A percentile compares a stretch with the other conserved stretches of the same genome.
These are phyloP conservation scores for Theobroma cacao DNA, from an alignment of 345 rosid species.

Conservation along the genomic window DNA sequence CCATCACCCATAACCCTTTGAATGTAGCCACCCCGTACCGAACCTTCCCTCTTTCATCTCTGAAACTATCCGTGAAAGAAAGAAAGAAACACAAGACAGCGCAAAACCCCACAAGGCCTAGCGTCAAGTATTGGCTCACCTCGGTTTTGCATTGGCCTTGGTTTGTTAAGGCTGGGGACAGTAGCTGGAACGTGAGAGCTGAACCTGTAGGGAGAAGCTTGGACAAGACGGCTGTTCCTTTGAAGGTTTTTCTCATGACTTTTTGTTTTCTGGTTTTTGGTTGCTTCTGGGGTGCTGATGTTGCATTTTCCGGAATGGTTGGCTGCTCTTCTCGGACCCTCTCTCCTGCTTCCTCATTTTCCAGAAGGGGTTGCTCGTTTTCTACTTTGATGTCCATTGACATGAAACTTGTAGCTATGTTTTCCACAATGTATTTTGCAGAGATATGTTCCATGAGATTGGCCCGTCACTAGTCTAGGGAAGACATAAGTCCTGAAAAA, in stretches of 20 bases:
- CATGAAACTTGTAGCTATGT: not conserved
- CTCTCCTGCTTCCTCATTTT: not conserved
- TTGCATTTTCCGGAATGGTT: slow-evolving; percentile 2
- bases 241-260: slow-evolving; percentile 54
- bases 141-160: slow-evolving; percentile 57
- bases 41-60: slow-evolving; percentile 67
- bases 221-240: slow-evolving; percentile 56
- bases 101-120: slow-evolving; percentile 38
- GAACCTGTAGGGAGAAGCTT: slow-evolving; percentile 75
- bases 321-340: not conserved
- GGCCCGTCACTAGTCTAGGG: not conserved
- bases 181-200: slow-evolving; percentile 59
- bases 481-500: not conserved
- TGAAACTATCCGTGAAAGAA: slow-evolving; percentile 59
- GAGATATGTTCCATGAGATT: not conserved
- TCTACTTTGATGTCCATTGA: slow-evolving; percentile 11
- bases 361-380: not conserved
- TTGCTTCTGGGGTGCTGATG: slow-evolving; percentile 10
- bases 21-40: slow-evolving; percentile 66
- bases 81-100: slow-evolving; percentile 52
- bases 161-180: slow-evolving; percentile 64
- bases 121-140: slow-evolving; percentile 37
- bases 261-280: slow-evolving; percentile 47
- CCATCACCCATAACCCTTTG: slow-evolving; percentile 56
- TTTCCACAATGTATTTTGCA: not conserved